Base-by-base conservation (phyloP, 495 filamentous ascomycete species). In the Penicillium roqueforti region DNA sequence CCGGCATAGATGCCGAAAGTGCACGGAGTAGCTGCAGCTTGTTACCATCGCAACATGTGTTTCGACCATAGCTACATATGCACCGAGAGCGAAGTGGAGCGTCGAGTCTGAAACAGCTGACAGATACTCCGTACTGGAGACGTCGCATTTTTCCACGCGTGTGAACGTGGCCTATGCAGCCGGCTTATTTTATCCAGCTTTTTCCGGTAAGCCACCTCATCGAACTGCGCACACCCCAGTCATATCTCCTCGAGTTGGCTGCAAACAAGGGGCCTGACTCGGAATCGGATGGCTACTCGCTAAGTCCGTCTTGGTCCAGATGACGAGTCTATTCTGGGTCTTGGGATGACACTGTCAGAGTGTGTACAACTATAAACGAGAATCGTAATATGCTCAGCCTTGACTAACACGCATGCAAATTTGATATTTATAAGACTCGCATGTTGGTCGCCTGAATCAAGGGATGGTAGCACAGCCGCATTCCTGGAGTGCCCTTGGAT, bases 21-120 rank as follows among this genome's bases (percentile, higher is more conserved):
- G 54, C n/a, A n/a, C n/a, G n/a, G n/a, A n/a, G n/a, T 49, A 51
- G 31, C 56, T 54, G 52, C 38, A 56, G 14, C 34, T 26, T 19
- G 64, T 67, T 62, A 52, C 64, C 54, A 13, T 37, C 42, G 54
- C 64, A 67, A 67, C 64, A 6, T 1, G 13, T 31, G 36, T 29
- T 16, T 7, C 41, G 23, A 28, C 31, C 23, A 39, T 13, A 20
- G 25, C 48, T 32, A n/a, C n/a, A n/a, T n/a, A 25, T 40, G 20
- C 49, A 39, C 56, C 39, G 47, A 32, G 49, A 48, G 7, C 6
- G 32, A 36, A 16, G 6, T 6, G 14, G 19, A 7, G 51, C 13
- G 28, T 4, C 23, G 9, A 50, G 14, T 25, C 25, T 10, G 29
- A 48, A 37, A 16, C 29, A 31, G 10, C 18, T 29, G 10, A 13